phyloP scores from a whole-genome alignment of 257 asterid species.

The Primulina tabacum region DNA sequence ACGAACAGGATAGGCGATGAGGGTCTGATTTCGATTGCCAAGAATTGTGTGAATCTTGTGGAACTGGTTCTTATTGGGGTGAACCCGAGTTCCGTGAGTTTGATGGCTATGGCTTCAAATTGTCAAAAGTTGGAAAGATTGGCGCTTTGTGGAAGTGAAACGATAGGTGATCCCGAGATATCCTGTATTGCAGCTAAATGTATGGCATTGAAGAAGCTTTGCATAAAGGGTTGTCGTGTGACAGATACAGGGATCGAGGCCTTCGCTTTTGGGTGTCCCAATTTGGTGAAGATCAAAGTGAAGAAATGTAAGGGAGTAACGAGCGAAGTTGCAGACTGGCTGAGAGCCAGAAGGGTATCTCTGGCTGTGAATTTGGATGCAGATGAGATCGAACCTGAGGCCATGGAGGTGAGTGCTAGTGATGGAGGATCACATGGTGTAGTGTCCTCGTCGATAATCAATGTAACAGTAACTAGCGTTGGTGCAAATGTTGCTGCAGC shows the following conservation, averaged over 20 bases:
- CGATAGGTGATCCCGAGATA: constrained; percentile 76
- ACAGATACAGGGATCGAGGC: constrained; percentile 75
- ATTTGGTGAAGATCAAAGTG: constrained; percentile 80
- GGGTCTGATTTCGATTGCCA: constrained; percentile 65
- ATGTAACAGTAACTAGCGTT: constrained; percentile 21
- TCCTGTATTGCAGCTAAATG: constrained; percentile 65
- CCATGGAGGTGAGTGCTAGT: constrained; percentile 49
- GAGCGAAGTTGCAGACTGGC: constrained; percentile 52
- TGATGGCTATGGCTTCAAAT: constrained; percentile 59
- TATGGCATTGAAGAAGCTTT: constrained; percentile 69
- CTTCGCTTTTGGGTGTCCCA: constrained; percentile 82
- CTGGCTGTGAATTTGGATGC: constrained; percentile 66
- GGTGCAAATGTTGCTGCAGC: constrained; percentile 18
- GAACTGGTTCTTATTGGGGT: constrained; percentile 84
- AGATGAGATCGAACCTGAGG: constrained; percentile 59
- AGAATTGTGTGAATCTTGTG: constrained; percentile 55
- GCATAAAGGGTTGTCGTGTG: constrained; percentile 76
- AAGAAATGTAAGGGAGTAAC: constrained; percentile 80
- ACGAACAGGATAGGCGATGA: constrained; percentile 80
- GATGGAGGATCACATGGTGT: constrained; percentile 46
- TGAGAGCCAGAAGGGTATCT: constrained; percentile 59
- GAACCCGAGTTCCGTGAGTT: constrained; percentile 59
- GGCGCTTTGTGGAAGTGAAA: constrained; percentile 92
- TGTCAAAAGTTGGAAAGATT: constrained; percentile 75
- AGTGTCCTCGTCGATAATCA: constrained; percentile 41